phyloP scores from a whole-genome alignment of 352 stramenopile species.

The Aphanomyces euteiches region DNA sequence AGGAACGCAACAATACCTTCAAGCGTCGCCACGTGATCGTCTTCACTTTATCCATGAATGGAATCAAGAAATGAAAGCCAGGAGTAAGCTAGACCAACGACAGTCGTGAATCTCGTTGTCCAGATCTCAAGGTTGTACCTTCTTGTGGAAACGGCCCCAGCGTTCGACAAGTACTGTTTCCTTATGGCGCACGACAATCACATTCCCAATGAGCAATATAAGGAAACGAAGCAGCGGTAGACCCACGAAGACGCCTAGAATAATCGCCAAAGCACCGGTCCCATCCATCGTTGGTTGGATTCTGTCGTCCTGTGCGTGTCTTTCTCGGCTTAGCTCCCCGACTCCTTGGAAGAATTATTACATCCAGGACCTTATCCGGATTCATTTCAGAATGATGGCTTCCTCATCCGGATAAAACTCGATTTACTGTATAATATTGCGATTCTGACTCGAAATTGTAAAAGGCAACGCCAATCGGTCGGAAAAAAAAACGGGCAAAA shows the following conservation, averaged over 20 bases:
- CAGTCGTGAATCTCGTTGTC: too few relatives aligned
- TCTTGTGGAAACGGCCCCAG: conserved; percentile 31
- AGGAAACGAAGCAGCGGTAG: conserved; percentile 16
- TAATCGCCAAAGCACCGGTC: conserved; percentile 1
- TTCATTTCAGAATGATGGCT: too few relatives aligned
- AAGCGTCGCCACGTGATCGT: conserved; percentile 25
- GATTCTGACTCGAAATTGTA: too few relatives aligned
- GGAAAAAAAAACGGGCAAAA: too few relatives aligned
- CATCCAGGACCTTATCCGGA: too few relatives aligned
- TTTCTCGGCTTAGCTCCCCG: not conserved
- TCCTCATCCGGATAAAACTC: too few relatives aligned
- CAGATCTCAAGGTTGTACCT: not conserved
- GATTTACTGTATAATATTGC: too few relatives aligned
- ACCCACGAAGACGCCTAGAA: not conserved
- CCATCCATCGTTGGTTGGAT: not conserved
- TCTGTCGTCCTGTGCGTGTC: not conserved
- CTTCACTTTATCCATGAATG: conserved; percentile 35
- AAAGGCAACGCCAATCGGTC: too few relatives aligned
- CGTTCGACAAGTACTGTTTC: conserved; percentile 36
- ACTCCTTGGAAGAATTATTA: not conserved
- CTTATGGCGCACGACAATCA: conserved; percentile 18
- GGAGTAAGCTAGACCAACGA: conserved; percentile 24
- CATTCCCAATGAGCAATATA: not conserved
- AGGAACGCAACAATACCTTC: conserved; percentile 2
- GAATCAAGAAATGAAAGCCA: conserved; percentile 36